These are phyloP conservation scores for Dioszegia hungarica DNA, from an alignment of 768 basidiomycete genomes.

Conservation along the genomic window DNA sequence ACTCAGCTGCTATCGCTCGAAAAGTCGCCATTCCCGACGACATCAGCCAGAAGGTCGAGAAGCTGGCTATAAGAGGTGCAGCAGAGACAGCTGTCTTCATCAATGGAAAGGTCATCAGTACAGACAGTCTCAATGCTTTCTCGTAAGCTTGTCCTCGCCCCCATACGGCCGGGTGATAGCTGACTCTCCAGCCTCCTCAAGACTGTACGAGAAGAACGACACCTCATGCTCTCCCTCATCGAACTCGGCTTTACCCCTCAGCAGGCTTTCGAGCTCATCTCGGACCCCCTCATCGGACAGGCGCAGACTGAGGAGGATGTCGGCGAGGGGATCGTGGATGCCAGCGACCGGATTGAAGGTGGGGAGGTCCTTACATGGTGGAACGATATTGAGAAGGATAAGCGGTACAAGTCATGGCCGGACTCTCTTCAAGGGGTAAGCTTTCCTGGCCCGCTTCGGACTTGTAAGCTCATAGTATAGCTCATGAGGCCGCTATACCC, in stretches of 20 bases:
- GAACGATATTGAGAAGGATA: constrained; percentile 87
- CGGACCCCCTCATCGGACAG: constrained; percentile 59
- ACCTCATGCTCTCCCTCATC: constrained; percentile 59
- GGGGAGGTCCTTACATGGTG: constrained; percentile 72
- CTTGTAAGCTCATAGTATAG: constrained; percentile 47
- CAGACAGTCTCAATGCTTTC: constrained; percentile 67
- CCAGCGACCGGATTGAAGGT: constrained; percentile 77
- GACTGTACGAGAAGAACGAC: constrained; percentile 68
- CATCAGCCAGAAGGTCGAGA: constrained; percentile 56
- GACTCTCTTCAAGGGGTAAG: constrained; percentile 21
- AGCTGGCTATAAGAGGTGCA: constrained; percentile 53
- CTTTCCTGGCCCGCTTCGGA: background rate
- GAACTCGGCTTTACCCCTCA: constrained; percentile 60
- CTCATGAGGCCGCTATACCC: constrained; percentile 74
- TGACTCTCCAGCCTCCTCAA: constrained; percentile 58
- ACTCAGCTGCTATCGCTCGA: constrained; percentile 67
- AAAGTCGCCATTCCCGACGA: constrained; percentile 60
- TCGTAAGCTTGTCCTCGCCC: constrained; percentile 50
- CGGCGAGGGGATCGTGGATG: constrained; percentile 77
- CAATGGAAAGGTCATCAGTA: constrained; percentile 64
- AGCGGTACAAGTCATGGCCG: constrained; percentile 52
- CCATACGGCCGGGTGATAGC: background rate
- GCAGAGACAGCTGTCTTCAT: constrained; percentile 59
- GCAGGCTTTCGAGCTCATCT: constrained; percentile 69
- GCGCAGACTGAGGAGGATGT: constrained; percentile 56